Evolutionary conservation across 495 filamentous ascomycete genomes (phyloP), one percentile per base, ranked within the genome.

Genomic region (Xylaria acuta): DNA sequence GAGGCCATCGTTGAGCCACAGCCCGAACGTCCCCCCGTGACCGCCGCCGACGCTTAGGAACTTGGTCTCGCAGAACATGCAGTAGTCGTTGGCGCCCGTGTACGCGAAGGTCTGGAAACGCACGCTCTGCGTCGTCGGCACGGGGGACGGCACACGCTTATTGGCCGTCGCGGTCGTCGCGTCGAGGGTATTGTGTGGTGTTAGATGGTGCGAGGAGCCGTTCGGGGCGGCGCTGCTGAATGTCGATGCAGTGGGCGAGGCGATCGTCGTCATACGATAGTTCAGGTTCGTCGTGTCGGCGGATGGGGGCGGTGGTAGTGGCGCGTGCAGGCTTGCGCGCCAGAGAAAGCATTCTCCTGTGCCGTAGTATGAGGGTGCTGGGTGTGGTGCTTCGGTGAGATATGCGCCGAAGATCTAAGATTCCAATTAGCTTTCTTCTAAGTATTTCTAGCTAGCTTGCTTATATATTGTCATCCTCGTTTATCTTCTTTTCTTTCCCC

Each of bases 321-420:
- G 81, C 9, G 90, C 79, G 60, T 91, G 82, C 2, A 86, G 77
- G 60, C 89, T 90, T 2, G 94, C 92, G 49, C 94, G 92, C 96
- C 96, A 99, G 77, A 99, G 90, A 84, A 99, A 99, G 80, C 97
- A 98, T 82, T 99, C 96, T 74, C 97, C 96, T 1, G 92, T 98
- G 78, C 96, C 96, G 80, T 90, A 98, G 86, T 96, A 99, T 67
- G 95, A 93, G 0, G 92, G 77, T n/a, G 87, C 80, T 0, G 93
- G 92, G 75, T 91, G 91, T 5, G 94, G 94, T 38, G 90, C 84
- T 76, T 98, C 95, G 73, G 93, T 96, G 72, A 98, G 89, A 82
- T 97, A 98, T 65, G 95, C 94, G 79, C 96, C 96, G 78, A 99
- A 99, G 64, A 95, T 87, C 87, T 95, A 77, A 32, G 25, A 54